Evolutionary conservation across 2,329 filamentous ascomycete genomes (phyloP), one percentile per base, ranked within the genome.

Genomic region (Clonostachys solani): DNA sequence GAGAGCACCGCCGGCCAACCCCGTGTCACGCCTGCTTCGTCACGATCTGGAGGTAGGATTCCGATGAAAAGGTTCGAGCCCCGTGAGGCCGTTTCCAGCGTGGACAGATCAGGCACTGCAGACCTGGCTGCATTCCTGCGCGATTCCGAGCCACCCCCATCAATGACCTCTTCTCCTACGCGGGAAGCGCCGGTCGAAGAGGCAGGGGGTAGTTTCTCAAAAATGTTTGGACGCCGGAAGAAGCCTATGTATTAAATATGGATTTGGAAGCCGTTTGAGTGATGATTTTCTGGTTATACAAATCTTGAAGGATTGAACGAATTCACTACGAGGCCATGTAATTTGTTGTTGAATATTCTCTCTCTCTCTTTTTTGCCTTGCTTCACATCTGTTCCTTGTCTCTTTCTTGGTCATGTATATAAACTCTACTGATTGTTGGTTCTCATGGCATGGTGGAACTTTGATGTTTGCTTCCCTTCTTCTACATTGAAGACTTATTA

Each of bases 71-170:
- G 66, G 55, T 84, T 77, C 56, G 77, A 81, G 59, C 74, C 80
- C 4, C 72, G 78, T 42, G 79, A 82, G 5, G 66, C 78, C 4
- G 65, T 69, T 35, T 63, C 62, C 7, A 66, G 65, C n/a, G 63
- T 63, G 40, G 87, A 66, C n/a, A 65, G 68, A 42, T 90, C 85
- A 3, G 77, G 78, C n/a, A 90, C 85, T 3, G 77, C 78, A 16
- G 87, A 90, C 44, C 66, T 92, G 41, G 87, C 88, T 1, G 81
- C 83, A 45, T 92, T 92, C 61, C 67, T 94, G 33, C 80, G 77
- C 46, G 81, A 82, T 56, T 87, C 85, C 13, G 83, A 75, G 34
- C 86, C 87, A 4, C 83, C 84, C 2, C 72, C 74, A 13, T 56
- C 64, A 19, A 53, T 61, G 23, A 49, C 56, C 13, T 52, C 57